Base-by-base conservation (phyloP, 177 flowering plant species). In the Telopea speciosissima region DNA sequence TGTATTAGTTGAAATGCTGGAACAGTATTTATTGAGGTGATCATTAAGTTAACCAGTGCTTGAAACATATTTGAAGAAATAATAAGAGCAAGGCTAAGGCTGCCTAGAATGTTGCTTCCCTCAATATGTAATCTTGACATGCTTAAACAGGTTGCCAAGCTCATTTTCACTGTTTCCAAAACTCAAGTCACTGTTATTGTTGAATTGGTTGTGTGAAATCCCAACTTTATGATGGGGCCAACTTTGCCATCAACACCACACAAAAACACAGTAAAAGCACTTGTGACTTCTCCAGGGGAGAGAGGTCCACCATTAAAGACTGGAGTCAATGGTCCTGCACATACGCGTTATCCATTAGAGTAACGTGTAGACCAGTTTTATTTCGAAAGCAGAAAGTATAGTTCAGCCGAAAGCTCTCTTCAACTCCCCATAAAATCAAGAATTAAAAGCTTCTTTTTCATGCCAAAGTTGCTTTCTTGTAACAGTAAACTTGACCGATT, bases 1-100 rank as follows among this genome's bases (percentile, higher is more conserved):
- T 63, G 66, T 63, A 24, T 26, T 49, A 49, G 54, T 33, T 63
- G 66, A 63, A 63, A 63, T 58, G 7, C 8, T 49, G 17, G 54
- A 49, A 12, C 54, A 16, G 54, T 49, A 13, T 49, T 13, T 49
- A 24, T 58, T 19, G n/a, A 58, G 23, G 23, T 16, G 61, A n/a
- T 24, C 23, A 58, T n/a, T n/a, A 58, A 58, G 8, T 58, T 3
- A 54, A 54, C 24, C 22, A 58, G 9, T 58, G 61, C 61, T 58
- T n/a, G 23, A 58, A n/a, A 6, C 5, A 58, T 8, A 21, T 58
- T n/a, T 58, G 61, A 58, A 58, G 24, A 58, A n/a, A 25, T 25
- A 63, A 17, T 63, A 14, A 28, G 21, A 25, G 66, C n/a, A n/a
- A n/a, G n/a, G n/a, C 66, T 2, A 4, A 25, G 14, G 14, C n/a